Evolutionary conservation across 2,329 filamentous ascomycete genomes (phyloP), one percentile per base, ranked within the genome.

Genomic region (Cladosporium colombiae): DNA sequence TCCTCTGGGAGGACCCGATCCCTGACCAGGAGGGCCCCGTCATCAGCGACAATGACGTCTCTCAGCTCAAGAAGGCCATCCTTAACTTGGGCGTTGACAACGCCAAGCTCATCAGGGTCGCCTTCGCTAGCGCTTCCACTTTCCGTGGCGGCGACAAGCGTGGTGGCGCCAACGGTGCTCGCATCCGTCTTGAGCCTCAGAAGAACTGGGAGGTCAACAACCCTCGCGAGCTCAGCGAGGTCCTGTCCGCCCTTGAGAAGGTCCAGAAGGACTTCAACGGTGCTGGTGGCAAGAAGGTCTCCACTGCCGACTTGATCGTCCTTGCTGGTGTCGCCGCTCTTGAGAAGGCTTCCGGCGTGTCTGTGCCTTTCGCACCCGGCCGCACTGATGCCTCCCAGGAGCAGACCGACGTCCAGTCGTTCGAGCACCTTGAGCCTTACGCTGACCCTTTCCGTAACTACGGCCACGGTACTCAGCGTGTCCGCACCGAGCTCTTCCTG

Each of bases 391-490:
- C 91, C 29, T 83, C 87, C 0, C 85, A 89, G 76, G 88, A 91
- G 74, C 84, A 91, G 79, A 93, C 91, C 7, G 90, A 93, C 65
- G 79, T 83, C 23, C 74, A 85, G 69, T 87, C 88, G 1, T 88
- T 91, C 74, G 76, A 75, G 66, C 83, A 89, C 79, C 85, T 93
- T 31, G 85, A 92, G 81, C 90, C 91, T 1, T 70, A 81, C 33
- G 85, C 84, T n/a, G 91, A 93, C 69, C 89, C 89, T 6, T 93
- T 93, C 89, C 89, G 90, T 75, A 93, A 91, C 84, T 92, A 90
- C 75, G 90, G 89, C 73, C 82, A 85, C 70, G 85, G 85, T 1
- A 87, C 83, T 3, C 67, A 78, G 1, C 86, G 88, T 50, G 88
- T 88, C 35, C 83, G 82, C 70, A 84, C 86, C 7, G 91, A 93